Percentiles rank a stretch among this genome's conserved stretches.
These are phyloP conservation scores for Plasmodium falciparum DNA, from an alignment of 169 alveolate species.

Conservation along the genomic window DNA sequence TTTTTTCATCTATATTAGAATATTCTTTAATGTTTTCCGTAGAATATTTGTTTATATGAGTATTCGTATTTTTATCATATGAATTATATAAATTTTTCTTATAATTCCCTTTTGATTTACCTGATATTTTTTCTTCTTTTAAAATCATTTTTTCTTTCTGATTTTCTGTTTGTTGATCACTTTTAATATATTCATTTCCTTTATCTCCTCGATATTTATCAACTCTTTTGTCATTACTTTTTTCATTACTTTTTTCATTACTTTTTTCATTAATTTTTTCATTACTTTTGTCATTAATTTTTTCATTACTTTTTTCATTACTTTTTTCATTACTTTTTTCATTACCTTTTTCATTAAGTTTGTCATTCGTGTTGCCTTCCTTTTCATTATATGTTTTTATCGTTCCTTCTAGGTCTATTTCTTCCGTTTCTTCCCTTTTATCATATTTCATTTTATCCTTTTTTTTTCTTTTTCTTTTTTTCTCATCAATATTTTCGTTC, in stretches of 20 bases:
- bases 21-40: background rate
- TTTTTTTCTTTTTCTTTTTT: background rate
- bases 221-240: background rate
- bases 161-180: background rate
- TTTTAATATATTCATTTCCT: constrained; percentile 1
- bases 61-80: background rate
- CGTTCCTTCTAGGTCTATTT: background rate
- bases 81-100: too few relatives aligned
- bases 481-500: background rate
- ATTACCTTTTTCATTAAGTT: background rate
- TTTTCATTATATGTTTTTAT: background rate
- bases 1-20: background rate
- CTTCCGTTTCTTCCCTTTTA: background rate
- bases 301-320: constrained; percentile 3
- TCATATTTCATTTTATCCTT: background rate
- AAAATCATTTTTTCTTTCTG: background rate
- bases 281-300: background rate
- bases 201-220: background rate
- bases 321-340: too few relatives aligned
- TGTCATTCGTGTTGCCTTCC: background rate
- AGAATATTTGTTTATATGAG: background rate
- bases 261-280: too few relatives aligned
- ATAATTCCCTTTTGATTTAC: background rate
- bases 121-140: background rate
- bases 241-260: background rate